Evolutionary conservation across 345 rosid species (phyloP).

Genomic region (Murraya koenigii): DNA sequence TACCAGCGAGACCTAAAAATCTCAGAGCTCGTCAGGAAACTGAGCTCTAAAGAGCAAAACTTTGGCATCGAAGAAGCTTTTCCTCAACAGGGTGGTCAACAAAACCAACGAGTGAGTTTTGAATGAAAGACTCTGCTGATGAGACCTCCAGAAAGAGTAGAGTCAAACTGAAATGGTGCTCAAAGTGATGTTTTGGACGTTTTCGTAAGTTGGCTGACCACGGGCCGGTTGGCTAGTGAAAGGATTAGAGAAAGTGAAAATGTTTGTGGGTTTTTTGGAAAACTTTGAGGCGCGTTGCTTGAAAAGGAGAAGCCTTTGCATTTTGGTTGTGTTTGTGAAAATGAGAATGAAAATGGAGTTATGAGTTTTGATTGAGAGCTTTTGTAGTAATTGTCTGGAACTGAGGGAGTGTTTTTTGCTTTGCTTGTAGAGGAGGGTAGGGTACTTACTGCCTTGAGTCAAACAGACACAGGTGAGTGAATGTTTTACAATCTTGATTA

Average conservation of each 20-base stretch:
- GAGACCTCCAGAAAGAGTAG: slow-evolving; percentile 29
- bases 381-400: not conserved
- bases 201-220: not conserved
- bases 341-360: not conserved
- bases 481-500: not conserved
- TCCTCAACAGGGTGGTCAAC: slow-evolving; percentile 28
- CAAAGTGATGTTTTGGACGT: slow-evolving; percentile 23
- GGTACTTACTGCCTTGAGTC: no score
- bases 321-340: not conserved
- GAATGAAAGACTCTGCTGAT: slow-evolving; percentile 8
- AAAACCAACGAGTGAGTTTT: slow-evolving; percentile 33
- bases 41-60: slow-evolving; percentile 26
- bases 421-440: not conserved
- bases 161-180: slow-evolving; percentile 20
- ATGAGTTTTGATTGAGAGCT: no score
- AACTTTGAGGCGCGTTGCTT: slow-evolving; percentile 35
- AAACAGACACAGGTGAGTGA: not conserved
- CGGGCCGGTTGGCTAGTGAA: slow-evolving; percentile 1
- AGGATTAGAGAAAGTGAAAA: slow-evolving; percentile 19
- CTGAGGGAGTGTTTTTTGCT: not conserved
- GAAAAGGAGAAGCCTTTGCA: slow-evolving; percentile 40
- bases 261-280: slow-evolving; percentile 18
- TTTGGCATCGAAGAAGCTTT: slow-evolving; percentile 30
- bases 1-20: slow-evolving; percentile 41
- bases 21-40: slow-evolving; percentile 31